These are phyloP conservation scores for Psophocarpus tetragonolobus DNA, from an alignment of 306 rosid genomes.

Conservation along the genomic window DNA sequence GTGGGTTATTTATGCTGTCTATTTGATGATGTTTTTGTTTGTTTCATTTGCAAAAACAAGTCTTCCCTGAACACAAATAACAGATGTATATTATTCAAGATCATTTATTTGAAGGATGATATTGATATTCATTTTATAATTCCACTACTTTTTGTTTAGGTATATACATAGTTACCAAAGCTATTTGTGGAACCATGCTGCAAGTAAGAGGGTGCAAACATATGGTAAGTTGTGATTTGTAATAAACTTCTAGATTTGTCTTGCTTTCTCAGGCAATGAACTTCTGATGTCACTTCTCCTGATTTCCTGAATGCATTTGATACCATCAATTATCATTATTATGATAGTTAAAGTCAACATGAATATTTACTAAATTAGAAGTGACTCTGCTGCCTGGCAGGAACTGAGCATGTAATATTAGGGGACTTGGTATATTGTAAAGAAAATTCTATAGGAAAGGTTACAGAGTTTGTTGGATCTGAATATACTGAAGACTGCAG, in stretches of 20 bases:
- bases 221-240: constrained; percentile 60
- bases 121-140: constrained; percentile 7
- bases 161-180: constrained; percentile 97
- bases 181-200: constrained; percentile 94
- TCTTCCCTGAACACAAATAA: constrained; percentile 6
- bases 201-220: constrained; percentile 86
- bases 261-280: constrained; percentile 2
- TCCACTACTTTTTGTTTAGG: constrained; percentile 48
- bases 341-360: constrained; percentile 33
- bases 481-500: constrained; percentile 50
- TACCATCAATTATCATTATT: constrained; percentile 2
- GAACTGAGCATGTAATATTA: constrained; percentile 66
- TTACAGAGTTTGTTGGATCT: constrained; percentile 40
- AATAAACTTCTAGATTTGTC: constrained; percentile 7
- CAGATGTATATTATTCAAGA: constrained; percentile 4
- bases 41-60: neutral
- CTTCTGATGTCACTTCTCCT: constrained; percentile 4
- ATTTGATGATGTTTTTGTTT: constrained; percentile 10
- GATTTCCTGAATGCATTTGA: constrained; percentile 12
- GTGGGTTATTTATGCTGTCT: constrained; percentile 11
- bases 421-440: constrained; percentile 88
- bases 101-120: neutral
- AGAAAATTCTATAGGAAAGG: constrained; percentile 51
- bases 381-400: constrained; percentile 51
- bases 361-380: neutral